A percentile compares a stretch with the other conserved stretches of the same genome.
Conservation (phyloP, 192 early-diverging fungal species). For the Coemansia sp. region DNA sequence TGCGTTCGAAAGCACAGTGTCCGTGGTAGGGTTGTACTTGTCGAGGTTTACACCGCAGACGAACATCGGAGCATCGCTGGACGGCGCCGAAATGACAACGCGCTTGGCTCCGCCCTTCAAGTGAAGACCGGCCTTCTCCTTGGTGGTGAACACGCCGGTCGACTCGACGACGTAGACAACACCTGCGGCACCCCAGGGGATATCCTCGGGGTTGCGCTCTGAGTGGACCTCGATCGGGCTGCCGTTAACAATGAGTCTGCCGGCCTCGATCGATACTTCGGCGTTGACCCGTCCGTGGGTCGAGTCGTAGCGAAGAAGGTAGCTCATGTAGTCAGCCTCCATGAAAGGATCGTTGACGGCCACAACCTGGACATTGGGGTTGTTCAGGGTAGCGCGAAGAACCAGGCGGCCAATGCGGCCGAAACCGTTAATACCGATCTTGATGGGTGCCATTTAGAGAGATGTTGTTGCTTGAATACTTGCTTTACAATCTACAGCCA, state of each 20-base stretch:
- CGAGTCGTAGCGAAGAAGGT: slow-evolving; percentile 98
- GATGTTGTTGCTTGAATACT: neutral
- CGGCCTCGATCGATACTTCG: slow-evolving; percentile 73
- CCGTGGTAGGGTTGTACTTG: slow-evolving; percentile 76
- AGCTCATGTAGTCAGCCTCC: slow-evolving; percentile 94
- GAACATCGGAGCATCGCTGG: slow-evolving; percentile 96
- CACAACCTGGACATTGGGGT: slow-evolving; percentile 73
- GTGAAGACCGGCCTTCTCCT: slow-evolving; percentile 81
- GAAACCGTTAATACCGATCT: slow-evolving; percentile 75
- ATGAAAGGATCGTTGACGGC: slow-evolving; percentile 98
- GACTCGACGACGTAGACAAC: slow-evolving; percentile 97
- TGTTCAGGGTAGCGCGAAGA: slow-evolving; percentile 79
- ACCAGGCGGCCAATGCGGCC: slow-evolving; percentile 99
- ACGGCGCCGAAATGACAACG: slow-evolving; percentile 98
- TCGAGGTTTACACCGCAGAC: slow-evolving; percentile 97
- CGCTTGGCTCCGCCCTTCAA: slow-evolving; percentile 95
- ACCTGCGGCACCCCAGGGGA: slow-evolving; percentile 82
- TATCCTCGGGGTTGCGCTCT: slow-evolving; percentile 78
- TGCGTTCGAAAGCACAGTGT: slow-evolving; percentile 94
- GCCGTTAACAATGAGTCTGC: slow-evolving; percentile 91
- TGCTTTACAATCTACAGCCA: neutral
- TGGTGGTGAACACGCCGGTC: slow-evolving; percentile 96
- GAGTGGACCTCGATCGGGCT: slow-evolving; percentile 70
- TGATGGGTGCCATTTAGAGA: slow-evolving; percentile 32
- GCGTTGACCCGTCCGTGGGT: slow-evolving; percentile 96